A percentile compares a stretch with the other conserved stretches of the same genome.
Evolutionary conservation across 768 basidiomycete genomes (phyloP).

Genomic region (Agrocybe pediades): DNA sequence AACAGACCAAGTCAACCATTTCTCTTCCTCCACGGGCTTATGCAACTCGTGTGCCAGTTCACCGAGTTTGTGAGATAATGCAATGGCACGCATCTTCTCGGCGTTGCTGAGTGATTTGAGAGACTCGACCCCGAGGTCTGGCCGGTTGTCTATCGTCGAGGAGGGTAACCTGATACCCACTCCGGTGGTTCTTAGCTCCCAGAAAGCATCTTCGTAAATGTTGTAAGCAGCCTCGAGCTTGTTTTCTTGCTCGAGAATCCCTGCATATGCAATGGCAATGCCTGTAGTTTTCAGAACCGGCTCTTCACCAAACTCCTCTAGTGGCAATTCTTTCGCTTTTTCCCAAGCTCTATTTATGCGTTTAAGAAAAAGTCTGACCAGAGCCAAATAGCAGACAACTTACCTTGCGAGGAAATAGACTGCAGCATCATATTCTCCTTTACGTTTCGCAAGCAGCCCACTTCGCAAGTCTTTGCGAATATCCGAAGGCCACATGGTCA

Average conservation of each 20-base stretch:
- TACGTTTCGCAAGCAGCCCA: conserved; percentile 63
- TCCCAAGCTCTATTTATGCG: conserved; percentile 45
- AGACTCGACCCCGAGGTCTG: conserved; percentile 17
- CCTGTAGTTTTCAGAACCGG: conserved; percentile 71
- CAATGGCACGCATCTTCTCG: conserved; percentile 37
- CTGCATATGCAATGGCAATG: conserved; percentile 61
- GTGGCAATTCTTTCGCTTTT: conserved; percentile 46
- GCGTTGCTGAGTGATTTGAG: conserved; percentile 11
- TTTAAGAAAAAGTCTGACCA: background rate
- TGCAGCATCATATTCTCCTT: conserved; percentile 54
- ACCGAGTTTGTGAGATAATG: conserved; percentile 45
- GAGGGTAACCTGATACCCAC: conserved; percentile 9
- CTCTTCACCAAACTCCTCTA: conserved; percentile 37
- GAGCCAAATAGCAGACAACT: conserved; percentile 17
- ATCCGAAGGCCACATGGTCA: conserved; percentile 69
- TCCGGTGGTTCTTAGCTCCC: conserved; percentile 29
- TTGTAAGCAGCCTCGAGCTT: conserved; percentile 38
- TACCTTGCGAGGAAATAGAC: conserved; percentile 57
- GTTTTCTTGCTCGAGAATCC: conserved; percentile 48
- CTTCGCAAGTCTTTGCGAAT: conserved; percentile 65
- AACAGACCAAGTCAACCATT: conserved; percentile 43
- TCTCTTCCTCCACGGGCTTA: conserved; percentile 41
- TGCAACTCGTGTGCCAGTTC: conserved; percentile 38
- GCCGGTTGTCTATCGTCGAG: conserved; percentile 11
- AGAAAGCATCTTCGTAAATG: conserved; percentile 37